Conservation (phyloP, 148 eudicot species). For the Fagopyrum homotropicum region DNA sequence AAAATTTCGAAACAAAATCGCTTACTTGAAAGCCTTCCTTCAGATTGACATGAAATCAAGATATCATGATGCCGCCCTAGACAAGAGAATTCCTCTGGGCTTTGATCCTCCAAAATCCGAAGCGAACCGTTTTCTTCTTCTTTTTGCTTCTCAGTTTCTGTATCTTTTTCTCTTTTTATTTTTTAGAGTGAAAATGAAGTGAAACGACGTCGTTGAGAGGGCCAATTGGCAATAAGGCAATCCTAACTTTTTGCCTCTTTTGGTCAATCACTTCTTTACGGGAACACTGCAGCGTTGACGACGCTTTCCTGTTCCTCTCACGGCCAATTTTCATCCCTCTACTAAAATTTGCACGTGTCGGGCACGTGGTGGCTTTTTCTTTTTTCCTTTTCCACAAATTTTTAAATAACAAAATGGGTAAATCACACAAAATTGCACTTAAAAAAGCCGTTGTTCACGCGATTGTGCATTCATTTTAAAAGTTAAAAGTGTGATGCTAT, state of each 20-base stretch:
- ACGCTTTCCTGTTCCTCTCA: not conserved
- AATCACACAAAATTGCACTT: no score
- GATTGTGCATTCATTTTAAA: no score
- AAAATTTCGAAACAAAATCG: not conserved
- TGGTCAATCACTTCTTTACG: not conserved
- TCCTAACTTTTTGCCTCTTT: not conserved
- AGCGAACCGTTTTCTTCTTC: constrained; percentile 4
- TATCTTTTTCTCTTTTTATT: not conserved
- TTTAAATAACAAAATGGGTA: no score
- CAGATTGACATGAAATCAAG: constrained; percentile 1
- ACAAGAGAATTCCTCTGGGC: not conserved
- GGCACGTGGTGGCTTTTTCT: not conserved
- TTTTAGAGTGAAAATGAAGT: not conserved
- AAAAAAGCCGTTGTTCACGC: no score
- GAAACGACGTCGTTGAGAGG: constrained; percentile 4
- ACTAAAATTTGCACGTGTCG: not conserved
- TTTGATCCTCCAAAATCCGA: constrained; percentile 10
- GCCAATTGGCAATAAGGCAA: not conserved
- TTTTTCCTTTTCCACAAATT: no score
- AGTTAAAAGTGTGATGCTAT: no score
- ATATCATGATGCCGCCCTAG: constrained; percentile 2
- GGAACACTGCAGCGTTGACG: not conserved
- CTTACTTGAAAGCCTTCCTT: not conserved
- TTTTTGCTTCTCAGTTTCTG: not conserved
- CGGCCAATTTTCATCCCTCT: not conserved